Conservation (phyloP, 192 early-diverging fungal species). For the Rhizoclosmatium sp. region DNA sequence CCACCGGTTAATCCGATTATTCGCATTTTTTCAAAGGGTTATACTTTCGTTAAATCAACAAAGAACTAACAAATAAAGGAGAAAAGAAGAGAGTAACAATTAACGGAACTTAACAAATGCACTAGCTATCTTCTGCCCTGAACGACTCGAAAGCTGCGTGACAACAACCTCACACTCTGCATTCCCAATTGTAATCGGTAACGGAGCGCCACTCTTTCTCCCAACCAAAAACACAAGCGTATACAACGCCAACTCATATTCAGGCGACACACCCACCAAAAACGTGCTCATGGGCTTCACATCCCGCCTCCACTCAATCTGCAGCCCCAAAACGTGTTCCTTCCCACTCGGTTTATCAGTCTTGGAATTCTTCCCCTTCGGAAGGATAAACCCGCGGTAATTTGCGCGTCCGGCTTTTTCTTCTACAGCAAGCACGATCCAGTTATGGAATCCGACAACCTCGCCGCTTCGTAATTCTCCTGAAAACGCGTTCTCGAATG, state of each 20-base stretch:
- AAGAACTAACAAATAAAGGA: too few relatives aligned
- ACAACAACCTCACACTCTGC: conserved; percentile 40
- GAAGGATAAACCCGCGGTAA: conserved; percentile 46
- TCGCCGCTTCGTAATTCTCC: conserved; percentile 43
- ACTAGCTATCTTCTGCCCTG: conserved; percentile 31
- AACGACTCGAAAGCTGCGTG: conserved; percentile 30
- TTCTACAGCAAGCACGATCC: conserved; percentile 45
- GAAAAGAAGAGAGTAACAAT: too few relatives aligned
- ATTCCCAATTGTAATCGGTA: background rate
- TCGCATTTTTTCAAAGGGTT: conserved; percentile 66
- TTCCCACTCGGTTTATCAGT: background rate
- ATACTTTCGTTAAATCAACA: background rate
- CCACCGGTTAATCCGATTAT: conserved; percentile 95
- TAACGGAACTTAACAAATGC: conserved; percentile 17
- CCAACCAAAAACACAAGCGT: conserved; percentile 37
- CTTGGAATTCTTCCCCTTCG: conserved; percentile 1
- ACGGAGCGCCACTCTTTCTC: conserved; percentile 17
- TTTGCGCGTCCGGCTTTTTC: conserved; percentile 41
- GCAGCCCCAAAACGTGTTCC: conserved; percentile 43
- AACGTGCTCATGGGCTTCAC: conserved; percentile 49
- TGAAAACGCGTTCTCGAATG: conserved; percentile 47
- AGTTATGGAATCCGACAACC: conserved; percentile 52
- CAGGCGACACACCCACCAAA: conserved; percentile 48
- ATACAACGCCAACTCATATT: conserved; percentile 54
- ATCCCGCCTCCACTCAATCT: conserved; percentile 42